Conservation (phyloP, 179 eudicot genomes). For the Silene noctiflora region DNA sequence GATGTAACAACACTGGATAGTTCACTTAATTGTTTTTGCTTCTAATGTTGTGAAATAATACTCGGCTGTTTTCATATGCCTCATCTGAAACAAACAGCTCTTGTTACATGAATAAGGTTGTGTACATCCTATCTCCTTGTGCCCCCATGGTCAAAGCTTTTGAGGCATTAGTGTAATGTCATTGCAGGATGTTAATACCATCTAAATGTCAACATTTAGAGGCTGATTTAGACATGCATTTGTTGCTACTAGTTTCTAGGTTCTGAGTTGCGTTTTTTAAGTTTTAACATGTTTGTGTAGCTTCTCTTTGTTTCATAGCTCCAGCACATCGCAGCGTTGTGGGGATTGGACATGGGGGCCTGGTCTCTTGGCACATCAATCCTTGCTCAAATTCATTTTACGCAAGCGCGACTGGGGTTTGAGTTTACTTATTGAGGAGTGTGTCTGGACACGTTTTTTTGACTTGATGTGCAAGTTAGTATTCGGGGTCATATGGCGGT, state of each 20-base stretch:
- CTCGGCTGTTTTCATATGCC: background rate
- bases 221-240: constrained; percentile 6
- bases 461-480: constrained; percentile 25
- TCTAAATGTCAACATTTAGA: background rate
- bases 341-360: constrained; percentile 72
- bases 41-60: background rate
- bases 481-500: constrained; percentile 8
- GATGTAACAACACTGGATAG: background rate
- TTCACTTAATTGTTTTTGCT: background rate
- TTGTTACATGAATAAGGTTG: background rate
- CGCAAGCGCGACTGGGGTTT: constrained; percentile 35
- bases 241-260: constrained; percentile 8
- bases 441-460: constrained; percentile 30
- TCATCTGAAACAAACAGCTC: background rate
- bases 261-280: constrained; percentile 26
- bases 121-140: background rate
- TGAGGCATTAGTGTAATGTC: background rate
- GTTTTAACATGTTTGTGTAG: constrained; percentile 50
- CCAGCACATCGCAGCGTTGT: constrained; percentile 56
- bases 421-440: constrained; percentile 32
- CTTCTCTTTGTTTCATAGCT: constrained; percentile 62
- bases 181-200: background rate
- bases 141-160: background rate
- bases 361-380: constrained; percentile 35
- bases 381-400: constrained; percentile 25